phyloP scores from a whole-genome alignment of 2,329 filamentous ascomycete species.

The Aspergillus ibericus region DNA sequence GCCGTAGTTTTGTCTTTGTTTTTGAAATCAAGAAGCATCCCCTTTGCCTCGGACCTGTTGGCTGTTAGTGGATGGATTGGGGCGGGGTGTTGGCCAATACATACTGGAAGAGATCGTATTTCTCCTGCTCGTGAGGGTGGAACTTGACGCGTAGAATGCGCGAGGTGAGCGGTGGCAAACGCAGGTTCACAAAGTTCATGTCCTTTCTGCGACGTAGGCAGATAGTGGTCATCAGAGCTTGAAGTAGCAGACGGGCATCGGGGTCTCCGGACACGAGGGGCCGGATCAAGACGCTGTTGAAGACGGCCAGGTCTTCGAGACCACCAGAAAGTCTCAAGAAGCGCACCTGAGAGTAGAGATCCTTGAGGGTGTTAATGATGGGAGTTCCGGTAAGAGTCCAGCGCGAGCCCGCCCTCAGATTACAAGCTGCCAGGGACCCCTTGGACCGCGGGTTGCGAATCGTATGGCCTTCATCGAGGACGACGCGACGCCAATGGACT shows the following conservation, averaged over 20 bases:
- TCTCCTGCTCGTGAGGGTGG: constrained; percentile 69
- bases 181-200: constrained; percentile 83
- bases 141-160: constrained; percentile 76
- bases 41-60: constrained; percentile 68
- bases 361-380: constrained; percentile 78
- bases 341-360: constrained; percentile 75
- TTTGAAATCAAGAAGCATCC: constrained; percentile 64
- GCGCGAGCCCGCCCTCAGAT: constrained; percentile 67
- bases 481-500: constrained; percentile 72
- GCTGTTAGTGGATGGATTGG: constrained; percentile 22
- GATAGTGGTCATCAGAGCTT: constrained; percentile 75
- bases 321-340: constrained; percentile 77
- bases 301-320: constrained; percentile 69
- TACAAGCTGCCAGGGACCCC: constrained; percentile 66
- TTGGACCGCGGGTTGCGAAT: constrained; percentile 78
- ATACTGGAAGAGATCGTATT: constrained; percentile 72
- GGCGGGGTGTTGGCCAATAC: constrained; percentile 28
- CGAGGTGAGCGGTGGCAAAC: constrained; percentile 73
- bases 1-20: constrained; percentile 48
- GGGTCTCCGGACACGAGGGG: constrained; percentile 62
- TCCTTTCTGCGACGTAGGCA: constrained; percentile 82
- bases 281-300: constrained; percentile 69
- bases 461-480: constrained; percentile 80
- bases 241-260: constrained; percentile 64
- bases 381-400: constrained; percentile 82